phyloP scores from a whole-genome alignment of 1,139 yeast species.

The Cylindricascospora bacillispora region DNA sequence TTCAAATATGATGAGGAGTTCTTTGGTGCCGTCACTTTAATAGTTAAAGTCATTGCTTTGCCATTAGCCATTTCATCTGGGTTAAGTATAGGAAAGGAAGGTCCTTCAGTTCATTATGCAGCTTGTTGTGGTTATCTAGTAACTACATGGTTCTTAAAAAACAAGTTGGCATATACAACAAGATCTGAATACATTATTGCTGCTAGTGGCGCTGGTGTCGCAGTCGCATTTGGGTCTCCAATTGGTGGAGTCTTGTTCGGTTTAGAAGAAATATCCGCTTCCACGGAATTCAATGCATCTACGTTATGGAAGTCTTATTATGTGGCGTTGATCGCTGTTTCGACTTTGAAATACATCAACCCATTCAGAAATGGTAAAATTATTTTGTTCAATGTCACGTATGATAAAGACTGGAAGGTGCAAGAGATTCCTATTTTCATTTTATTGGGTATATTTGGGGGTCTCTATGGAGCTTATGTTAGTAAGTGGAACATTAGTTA shows the following conservation, averaged over 20 bases:
- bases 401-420: slow-evolving; percentile 76
- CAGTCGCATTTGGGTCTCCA: slow-evolving; percentile 89
- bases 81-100: slow-evolving; percentile 84
- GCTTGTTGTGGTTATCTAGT: slow-evolving; percentile 48
- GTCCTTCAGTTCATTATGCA: slow-evolving; percentile 82
- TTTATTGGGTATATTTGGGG: slow-evolving; percentile 79
- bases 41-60: slow-evolving; percentile 64
- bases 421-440: slow-evolving; percentile 76
- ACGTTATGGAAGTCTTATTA: slow-evolving; percentile 89
- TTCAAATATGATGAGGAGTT: slow-evolving; percentile 65
- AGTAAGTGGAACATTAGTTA: slow-evolving; percentile 66
- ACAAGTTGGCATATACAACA: slow-evolving; percentile 33
- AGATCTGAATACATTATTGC: slow-evolving; percentile 51
- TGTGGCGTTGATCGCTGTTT: slow-evolving; percentile 80
- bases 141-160: slow-evolving; percentile 28
- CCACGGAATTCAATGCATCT: slow-evolving; percentile 46
- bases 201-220: slow-evolving; percentile 86
- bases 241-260: slow-evolving; percentile 89
- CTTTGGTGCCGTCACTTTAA: slow-evolving; percentile 57
- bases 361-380: slow-evolving; percentile 93
- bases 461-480: slow-evolving; percentile 76
- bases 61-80: slow-evolving; percentile 87
- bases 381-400: slow-evolving; percentile 79
- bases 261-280: slow-evolving; percentile 40
- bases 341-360: slow-evolving; percentile 59